phyloP scores from a whole-genome alignment of 352 stramenopile genomes.

The Globisporangium iwayamae region DNA sequence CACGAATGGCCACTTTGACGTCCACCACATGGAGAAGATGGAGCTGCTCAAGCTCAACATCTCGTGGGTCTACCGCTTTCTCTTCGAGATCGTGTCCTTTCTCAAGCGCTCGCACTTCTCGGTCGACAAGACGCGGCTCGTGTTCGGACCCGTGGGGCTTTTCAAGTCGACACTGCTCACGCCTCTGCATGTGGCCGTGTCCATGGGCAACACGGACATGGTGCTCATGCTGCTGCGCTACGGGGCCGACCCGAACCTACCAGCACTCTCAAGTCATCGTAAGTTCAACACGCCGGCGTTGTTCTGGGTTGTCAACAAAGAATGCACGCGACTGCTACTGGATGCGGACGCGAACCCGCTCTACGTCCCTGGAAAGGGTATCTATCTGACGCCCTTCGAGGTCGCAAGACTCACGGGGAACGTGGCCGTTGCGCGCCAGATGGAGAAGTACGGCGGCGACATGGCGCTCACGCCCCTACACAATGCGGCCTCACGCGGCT shows the following conservation, averaged over 20 bases:
- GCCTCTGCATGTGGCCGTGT: constrained; percentile 69
- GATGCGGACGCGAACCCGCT: constrained; percentile 71
- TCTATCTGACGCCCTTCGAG: constrained; percentile 70
- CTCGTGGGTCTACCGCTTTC: constrained; percentile 60
- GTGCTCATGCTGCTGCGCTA: constrained; percentile 60
- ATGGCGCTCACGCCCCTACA: constrained; percentile 77
- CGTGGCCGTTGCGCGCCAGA: constrained; percentile 55
- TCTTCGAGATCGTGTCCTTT: constrained; percentile 62
- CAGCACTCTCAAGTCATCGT: constrained; percentile 44
- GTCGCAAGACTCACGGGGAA: constrained; percentile 64
- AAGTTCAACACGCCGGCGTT: constrained; percentile 62
- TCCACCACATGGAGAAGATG: constrained; percentile 71
- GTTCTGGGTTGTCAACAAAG: constrained; percentile 70
- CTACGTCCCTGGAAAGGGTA: constrained; percentile 45
- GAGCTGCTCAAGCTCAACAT: constrained; percentile 65
- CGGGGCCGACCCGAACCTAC: constrained; percentile 53
- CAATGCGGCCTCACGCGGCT: constrained; percentile 49
- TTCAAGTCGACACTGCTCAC: constrained; percentile 63
- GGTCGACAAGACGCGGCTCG: constrained; percentile 27
- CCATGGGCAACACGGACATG: constrained; percentile 64
- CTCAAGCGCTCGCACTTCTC: constrained; percentile 46
- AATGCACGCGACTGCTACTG: constrained; percentile 60
- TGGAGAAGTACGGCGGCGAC: constrained; percentile 77
- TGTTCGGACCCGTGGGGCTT: constrained; percentile 59
- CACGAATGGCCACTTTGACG: constrained; percentile 54